Conservation (phyloP, 441 rosid genomes). For the Flueggea neowawraea region DNA sequence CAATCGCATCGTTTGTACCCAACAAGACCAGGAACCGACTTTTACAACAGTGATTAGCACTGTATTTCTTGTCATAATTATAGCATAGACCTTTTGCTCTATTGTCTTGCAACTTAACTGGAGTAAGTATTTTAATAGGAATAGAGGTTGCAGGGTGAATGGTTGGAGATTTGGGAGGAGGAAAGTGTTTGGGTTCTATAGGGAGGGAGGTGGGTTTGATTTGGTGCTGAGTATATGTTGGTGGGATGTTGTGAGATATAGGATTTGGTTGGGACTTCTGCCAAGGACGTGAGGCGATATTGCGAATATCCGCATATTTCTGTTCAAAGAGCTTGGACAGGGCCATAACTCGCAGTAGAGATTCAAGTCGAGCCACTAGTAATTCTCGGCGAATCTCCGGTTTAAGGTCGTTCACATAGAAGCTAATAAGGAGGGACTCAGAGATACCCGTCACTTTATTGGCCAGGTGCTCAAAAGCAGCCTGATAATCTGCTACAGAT, state of each 20-base stretch:
- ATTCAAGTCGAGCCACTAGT: not conserved
- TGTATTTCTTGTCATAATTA: not conserved
- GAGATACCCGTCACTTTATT: not conserved
- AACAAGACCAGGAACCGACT: not conserved
- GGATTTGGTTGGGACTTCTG: too few species aligned
- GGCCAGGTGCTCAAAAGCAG: not conserved
- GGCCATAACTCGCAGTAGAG: not conserved
- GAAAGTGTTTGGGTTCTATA: too few species aligned
- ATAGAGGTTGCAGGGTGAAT: not conserved
- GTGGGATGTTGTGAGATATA: too few species aligned
- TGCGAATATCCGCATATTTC: not conserved
- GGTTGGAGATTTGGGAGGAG: not conserved
- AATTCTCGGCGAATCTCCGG: not conserved
- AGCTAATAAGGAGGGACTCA: not conserved
- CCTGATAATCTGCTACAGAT: not conserved
- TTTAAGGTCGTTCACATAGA: not conserved
- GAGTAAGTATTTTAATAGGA: not conserved
- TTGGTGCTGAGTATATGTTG: too few species aligned
- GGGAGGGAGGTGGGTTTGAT: not conserved
- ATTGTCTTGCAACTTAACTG: not conserved
- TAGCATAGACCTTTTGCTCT: not conserved
- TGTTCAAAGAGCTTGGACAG: not conserved
- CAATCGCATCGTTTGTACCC: not conserved
- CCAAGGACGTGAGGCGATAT: too few species aligned
- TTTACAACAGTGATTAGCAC: not conserved